phyloP scores from a whole-genome alignment of 257 asterid genomes.

The Craterostigma plantagineum region DNA sequence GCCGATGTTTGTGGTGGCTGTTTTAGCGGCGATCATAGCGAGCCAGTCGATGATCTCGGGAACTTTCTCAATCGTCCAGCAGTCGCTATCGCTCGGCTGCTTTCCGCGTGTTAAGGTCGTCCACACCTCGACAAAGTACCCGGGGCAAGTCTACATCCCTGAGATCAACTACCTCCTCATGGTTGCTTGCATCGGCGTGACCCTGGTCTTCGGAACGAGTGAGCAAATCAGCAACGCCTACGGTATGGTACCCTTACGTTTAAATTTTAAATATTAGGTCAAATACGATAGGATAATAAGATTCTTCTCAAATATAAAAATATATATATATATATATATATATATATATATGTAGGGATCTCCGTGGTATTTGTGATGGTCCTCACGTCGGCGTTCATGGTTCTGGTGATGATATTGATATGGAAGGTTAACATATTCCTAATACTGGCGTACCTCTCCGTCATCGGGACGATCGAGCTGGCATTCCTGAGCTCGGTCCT shows the following conservation, averaged over 20 bases:
- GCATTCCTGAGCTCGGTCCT: constrained; percentile 30
- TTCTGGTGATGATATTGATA: constrained; percentile 35
- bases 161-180: too few relatives aligned
- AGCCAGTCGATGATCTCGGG: constrained; percentile 57
- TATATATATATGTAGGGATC: constrained; percentile 19
- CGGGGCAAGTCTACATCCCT: constrained; percentile 38
- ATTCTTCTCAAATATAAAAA: too few relatives aligned
- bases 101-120: constrained; percentile 42
- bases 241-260: too few relatives aligned
- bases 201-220: constrained; percentile 28
- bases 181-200: constrained; percentile 31
- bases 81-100: constrained; percentile 43
- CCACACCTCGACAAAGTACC: constrained; percentile 29
- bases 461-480: constrained; percentile 23
- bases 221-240: constrained; percentile 36
- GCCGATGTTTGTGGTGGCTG: constrained; percentile 49
- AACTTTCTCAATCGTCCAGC: constrained; percentile 39
- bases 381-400: constrained; percentile 27
- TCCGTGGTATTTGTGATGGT: constrained; percentile 47
- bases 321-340: too few relatives aligned
- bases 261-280: too few relatives aligned
- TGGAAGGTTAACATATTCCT: constrained; percentile 41
- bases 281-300: too few relatives aligned
- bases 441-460: constrained; percentile 12
- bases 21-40: constrained; percentile 32